Evolutionary conservation across 106 monocot genomes (phyloP), one percentile per base, ranked within the genome.

Genomic region (Ottelia alismoides): DNA sequence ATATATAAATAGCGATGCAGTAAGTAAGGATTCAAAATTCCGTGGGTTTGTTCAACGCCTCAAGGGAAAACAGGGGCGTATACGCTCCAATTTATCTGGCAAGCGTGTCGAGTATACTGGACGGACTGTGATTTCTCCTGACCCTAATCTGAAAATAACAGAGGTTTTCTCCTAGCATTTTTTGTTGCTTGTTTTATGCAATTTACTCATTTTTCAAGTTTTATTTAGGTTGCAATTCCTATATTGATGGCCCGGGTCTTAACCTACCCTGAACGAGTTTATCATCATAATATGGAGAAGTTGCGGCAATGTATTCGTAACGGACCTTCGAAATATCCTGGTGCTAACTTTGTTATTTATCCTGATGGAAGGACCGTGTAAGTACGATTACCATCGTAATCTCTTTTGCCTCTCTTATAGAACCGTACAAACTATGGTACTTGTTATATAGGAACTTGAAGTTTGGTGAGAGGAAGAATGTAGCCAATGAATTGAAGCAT

Each of bases 71-170:
- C 85, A 85, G 56, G 98, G 98, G 2, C 85, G 98, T 25, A 85
- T 98, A 46, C 85, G 98, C 75, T 73, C 87, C 43, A 98, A 98
- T 35, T 77, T 98, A 51, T 82, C 82, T 11, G 98, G 98, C 46
- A 98, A 98, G 53, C 85, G 98, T 74, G 79, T 79, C 69, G 79
- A 98, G 49, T 98, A 71, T 71, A 98, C 98, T 53, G 98, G 90
- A 67, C 65, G 98, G 35, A 98, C 98, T 59, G 98, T 98, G 11
- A 98, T 98, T 70, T 98, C 98, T 63, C 98, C 98, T 53, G 98
- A 98, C 72, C 98, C 98, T 44, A 98, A 98, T 75, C 72, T 98
- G 35, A 98, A 82, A 86, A 98, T 98, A 20, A 82, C 98, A 45
- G 98, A 90, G 98, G 98, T 93, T 51, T 43, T 43, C 40, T 16